These are phyloP conservation scores for Pleomassaria siparia DNA, from an alignment of 2,329 filamentous ascomycete genomes.

Conservation along the genomic window DNA sequence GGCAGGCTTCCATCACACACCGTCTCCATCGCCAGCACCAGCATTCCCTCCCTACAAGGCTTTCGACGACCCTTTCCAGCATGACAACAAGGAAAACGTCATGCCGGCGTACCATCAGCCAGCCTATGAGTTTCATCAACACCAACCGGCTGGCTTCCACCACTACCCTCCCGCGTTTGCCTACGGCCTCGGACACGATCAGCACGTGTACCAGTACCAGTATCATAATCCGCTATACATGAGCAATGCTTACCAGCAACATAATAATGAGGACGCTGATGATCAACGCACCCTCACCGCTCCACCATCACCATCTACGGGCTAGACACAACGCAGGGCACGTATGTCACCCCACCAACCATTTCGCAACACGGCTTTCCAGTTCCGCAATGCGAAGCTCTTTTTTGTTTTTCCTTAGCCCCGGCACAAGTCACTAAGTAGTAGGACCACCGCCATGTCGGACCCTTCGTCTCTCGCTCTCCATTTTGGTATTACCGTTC, in stretches of 20 bases:
- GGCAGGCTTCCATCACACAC: constrained; percentile 26
- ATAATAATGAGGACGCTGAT: constrained; percentile 30
- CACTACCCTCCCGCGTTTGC: constrained; percentile 30
- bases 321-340: constrained; percentile 16
- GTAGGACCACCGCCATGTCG: background rate
- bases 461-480: constrained; percentile 20
- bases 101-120: constrained; percentile 23
- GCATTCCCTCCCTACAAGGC: constrained; percentile 30
- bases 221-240: constrained; percentile 22
- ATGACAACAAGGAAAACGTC: constrained; percentile 39
- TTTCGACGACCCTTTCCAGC: constrained; percentile 30
- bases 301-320: constrained; percentile 37
- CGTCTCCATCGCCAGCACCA: constrained; percentile 23
- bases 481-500: constrained; percentile 19
- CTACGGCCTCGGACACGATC: constrained; percentile 33
- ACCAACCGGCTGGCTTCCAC: constrained; percentile 25
- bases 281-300: constrained; percentile 41
- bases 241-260: constrained; percentile 26
- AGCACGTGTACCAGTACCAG: constrained; percentile 28
- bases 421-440: background rate
- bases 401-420: constrained; percentile 2
- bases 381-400: background rate
- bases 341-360: constrained; percentile 1
- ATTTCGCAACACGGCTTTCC: constrained; percentile 4
- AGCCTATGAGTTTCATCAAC: constrained; percentile 27